A percentile compares a stretch with the other conserved stretches of the same genome.
Conservation (phyloP, 208 protist genomes). For the Crithidia mellificae region DNA sequence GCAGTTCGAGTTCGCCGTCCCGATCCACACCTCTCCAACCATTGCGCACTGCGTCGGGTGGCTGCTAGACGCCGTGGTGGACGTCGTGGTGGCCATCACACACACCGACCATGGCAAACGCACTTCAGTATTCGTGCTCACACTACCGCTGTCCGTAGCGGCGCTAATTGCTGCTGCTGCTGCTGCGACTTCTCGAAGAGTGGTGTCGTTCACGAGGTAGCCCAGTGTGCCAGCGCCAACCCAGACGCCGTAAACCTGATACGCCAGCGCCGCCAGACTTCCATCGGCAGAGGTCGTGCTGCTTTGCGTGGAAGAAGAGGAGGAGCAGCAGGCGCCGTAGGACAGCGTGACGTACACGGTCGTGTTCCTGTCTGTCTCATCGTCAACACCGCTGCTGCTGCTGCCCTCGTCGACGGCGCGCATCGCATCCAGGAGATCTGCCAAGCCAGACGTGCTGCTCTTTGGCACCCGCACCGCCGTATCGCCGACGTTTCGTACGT, state of each 20-base stretch:
- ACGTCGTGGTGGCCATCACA: neutral
- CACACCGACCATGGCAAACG: neutral
- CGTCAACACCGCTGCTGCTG: neutral
- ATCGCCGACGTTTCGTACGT: slow-evolving; percentile 8
- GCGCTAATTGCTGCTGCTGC: neutral
- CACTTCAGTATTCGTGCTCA: neutral
- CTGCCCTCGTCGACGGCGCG: no score
- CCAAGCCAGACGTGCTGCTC: neutral
- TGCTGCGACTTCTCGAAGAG: neutral
- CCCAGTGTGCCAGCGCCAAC: slow-evolving; percentile 8
- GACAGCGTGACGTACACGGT: slow-evolving; percentile 3
- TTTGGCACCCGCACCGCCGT: slow-evolving; percentile 4
- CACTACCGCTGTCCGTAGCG: neutral
- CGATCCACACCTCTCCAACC: slow-evolving; percentile 15
- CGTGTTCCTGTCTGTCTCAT: neutral
- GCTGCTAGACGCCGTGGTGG: neutral
- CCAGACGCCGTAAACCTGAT: slow-evolving; percentile 7
- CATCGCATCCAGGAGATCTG: neutral
- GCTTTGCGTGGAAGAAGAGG: no score
- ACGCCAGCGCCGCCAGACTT: neutral
- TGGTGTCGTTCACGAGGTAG: slow-evolving; percentile 26
- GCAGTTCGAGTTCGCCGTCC: slow-evolving; percentile 9
- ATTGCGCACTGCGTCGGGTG: slow-evolving; percentile 6
- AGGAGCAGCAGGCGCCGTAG: slow-evolving; percentile 9
- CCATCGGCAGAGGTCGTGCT: no score